These are phyloP conservation scores for Boechera divaricarpa DNA, from an alignment of 345 rosid genomes.

Conservation along the genomic window DNA sequence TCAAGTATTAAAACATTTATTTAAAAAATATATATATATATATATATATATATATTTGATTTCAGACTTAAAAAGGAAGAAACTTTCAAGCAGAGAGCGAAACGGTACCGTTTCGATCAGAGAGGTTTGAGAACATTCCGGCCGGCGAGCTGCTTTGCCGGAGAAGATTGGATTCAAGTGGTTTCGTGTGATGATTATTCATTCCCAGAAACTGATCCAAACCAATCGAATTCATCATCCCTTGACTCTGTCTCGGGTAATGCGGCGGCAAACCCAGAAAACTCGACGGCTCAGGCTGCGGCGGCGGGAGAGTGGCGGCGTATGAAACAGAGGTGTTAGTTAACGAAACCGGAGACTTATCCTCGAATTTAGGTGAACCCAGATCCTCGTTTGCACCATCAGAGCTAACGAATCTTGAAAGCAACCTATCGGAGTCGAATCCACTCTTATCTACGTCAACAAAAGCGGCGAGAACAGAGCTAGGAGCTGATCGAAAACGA, in stretches of 20 bases:
- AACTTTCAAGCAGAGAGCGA: not conserved
- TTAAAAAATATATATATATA: no score
- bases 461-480: constrained; percentile 57
- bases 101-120: constrained; percentile 75
- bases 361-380: constrained; percentile 39
- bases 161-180: constrained; percentile 53
- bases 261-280: constrained; percentile 78
- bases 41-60: not conserved
- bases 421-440: constrained; percentile 50
- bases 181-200: constrained; percentile 53
- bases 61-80: not conserved
- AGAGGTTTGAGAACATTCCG: constrained; percentile 65
- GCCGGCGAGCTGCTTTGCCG: constrained; percentile 89
- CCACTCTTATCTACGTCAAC: constrained; percentile 46
- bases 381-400: constrained; percentile 42
- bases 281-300: constrained; percentile 46
- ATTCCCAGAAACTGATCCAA: constrained; percentile 58
- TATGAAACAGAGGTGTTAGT: constrained; percentile 45
- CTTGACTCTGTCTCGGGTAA: constrained; percentile 68
- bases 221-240: constrained; percentile 50
- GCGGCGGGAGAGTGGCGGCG: constrained; percentile 38
- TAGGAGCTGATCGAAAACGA: constrained; percentile 88
- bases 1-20: not conserved
- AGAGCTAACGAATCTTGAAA: constrained; percentile 54
- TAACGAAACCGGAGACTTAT: constrained; percentile 43